These are phyloP conservation scores for Tolypocladium ovalisporum DNA, from an alignment of 2,329 filamentous ascomycete genomes.

Conservation along the genomic window DNA sequence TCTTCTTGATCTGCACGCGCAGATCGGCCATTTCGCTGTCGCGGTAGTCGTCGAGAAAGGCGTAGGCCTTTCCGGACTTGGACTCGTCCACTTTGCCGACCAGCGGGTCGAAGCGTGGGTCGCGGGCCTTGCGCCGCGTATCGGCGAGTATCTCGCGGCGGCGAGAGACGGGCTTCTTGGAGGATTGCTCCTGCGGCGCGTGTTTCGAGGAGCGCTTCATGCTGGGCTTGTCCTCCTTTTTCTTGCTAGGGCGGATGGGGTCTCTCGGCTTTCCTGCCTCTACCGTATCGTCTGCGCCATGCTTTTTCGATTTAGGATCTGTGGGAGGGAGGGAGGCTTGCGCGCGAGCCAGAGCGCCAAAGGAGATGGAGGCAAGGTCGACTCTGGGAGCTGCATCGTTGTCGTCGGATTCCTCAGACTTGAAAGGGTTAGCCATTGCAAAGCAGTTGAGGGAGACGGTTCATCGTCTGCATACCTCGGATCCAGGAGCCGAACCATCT, in stretches of 20 bases:
- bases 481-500: slow-evolving; percentile 14
- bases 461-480: slow-evolving; percentile 14
- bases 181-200: slow-evolving; percentile 73
- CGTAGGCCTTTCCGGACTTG: slow-evolving; percentile 62
- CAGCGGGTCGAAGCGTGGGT: slow-evolving; percentile 78
- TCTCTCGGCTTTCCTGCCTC: slow-evolving; percentile 12
- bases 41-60: slow-evolving; percentile 80
- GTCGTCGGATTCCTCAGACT: slow-evolving; percentile 15
- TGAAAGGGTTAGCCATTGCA: neutral
- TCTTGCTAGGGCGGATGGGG: neutral
- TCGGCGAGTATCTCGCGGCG: slow-evolving; percentile 59
- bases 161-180: slow-evolving; percentile 73
- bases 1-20: slow-evolving; percentile 50
- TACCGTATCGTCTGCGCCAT: slow-evolving; percentile 23
- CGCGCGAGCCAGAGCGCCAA: slow-evolving; percentile 81
- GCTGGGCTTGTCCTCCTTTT: slow-evolving; percentile 2
- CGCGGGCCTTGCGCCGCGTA: slow-evolving; percentile 52
- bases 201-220: slow-evolving; percentile 60
- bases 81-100: slow-evolving; percentile 41
- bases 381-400: slow-evolving; percentile 23
- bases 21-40: slow-evolving; percentile 72
- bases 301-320: slow-evolving; percentile 16
- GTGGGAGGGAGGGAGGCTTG: slow-evolving; percentile 52
- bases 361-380: slow-evolving; percentile 57
- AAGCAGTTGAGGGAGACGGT: neutral